Evolutionary conservation across 2,329 filamentous ascomycete genomes (phyloP).

Genomic region (Fusarium sp.): DNA sequence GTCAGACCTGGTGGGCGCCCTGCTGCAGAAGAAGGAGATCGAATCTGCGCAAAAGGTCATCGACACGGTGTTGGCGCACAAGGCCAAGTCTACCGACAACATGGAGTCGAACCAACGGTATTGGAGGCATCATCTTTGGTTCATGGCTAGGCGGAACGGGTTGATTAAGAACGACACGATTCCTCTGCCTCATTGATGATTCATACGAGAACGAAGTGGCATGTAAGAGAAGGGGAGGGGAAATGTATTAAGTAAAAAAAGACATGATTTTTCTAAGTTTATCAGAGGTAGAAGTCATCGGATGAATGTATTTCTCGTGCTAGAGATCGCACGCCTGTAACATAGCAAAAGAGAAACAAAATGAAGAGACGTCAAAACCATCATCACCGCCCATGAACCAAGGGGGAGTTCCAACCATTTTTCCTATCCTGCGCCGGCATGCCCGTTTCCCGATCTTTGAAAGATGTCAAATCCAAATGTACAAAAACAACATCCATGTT

Average conservation of each 20-base stretch:
- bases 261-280: neutral
- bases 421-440: constrained; percentile 30
- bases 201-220: neutral
- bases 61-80: constrained; percentile 41
- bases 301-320: constrained; percentile 21
- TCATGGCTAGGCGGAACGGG: constrained; percentile 52
- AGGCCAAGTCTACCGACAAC: constrained; percentile 36
- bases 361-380: neutral
- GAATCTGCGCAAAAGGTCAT: constrained; percentile 49
- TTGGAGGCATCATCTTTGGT: constrained; percentile 62
- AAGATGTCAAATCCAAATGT: neutral
- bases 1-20: constrained; percentile 51
- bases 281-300: constrained; percentile 37
- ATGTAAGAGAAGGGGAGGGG: neutral
- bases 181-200: neutral
- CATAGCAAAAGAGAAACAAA: constrained; percentile 9
- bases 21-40: constrained; percentile 40
- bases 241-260: constrained; percentile 7
- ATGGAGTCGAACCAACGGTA: constrained; percentile 45
- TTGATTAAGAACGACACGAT: constrained; percentile 46
- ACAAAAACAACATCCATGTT: neutral
- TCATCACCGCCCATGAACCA: constrained; percentile 4
- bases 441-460: constrained; percentile 14
- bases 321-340: constrained; percentile 21
- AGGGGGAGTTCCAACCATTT: neutral